Conservation (phyloP, 73 alveolate genomes). For the Stentor roeselii region DNA sequence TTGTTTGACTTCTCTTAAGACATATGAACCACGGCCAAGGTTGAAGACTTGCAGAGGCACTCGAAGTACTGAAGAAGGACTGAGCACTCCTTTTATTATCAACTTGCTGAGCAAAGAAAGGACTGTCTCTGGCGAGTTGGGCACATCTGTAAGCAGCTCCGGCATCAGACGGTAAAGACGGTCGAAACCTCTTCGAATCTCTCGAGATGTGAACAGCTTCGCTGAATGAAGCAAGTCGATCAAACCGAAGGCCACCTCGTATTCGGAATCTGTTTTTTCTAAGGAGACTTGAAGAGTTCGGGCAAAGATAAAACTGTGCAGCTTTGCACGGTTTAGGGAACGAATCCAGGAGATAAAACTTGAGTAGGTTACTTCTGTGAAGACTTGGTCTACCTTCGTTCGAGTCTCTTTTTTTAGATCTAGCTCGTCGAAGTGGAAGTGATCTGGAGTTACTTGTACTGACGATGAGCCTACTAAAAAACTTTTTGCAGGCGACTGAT, state of each 20-base stretch:
- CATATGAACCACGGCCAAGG: conserved; percentile 14
- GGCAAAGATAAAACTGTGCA: conserved; percentile 16
- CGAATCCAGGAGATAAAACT: not conserved
- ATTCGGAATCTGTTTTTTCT: not conserved
- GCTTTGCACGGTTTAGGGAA: not conserved
- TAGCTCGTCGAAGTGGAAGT: not conserved
- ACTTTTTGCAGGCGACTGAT: not conserved
- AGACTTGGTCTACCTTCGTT: not conserved
- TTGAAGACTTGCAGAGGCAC: not conserved
- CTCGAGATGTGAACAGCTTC: not conserved
- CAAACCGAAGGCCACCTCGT: not conserved
- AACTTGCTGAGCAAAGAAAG: not conserved
- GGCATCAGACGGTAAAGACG: not conserved
- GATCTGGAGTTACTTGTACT: not conserved
- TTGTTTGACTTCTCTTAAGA: not conserved
- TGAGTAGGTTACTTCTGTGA: not conserved
- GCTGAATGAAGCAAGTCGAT: conserved; percentile 2
- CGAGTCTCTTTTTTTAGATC: not conserved
- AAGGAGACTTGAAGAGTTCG: conserved; percentile 3
- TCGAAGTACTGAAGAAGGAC: not conserved
- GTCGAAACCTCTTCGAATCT: conserved; percentile 10
- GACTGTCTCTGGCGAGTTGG: conserved; percentile 6
- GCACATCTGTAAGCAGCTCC: not conserved
- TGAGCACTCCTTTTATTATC: not conserved
- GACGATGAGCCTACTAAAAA: not conserved